A percentile compares a stretch with the other conserved stretches of the same genome.
phyloP scores from a whole-genome alignment of 441 rosid species.

The Corymbia calophylla region DNA sequence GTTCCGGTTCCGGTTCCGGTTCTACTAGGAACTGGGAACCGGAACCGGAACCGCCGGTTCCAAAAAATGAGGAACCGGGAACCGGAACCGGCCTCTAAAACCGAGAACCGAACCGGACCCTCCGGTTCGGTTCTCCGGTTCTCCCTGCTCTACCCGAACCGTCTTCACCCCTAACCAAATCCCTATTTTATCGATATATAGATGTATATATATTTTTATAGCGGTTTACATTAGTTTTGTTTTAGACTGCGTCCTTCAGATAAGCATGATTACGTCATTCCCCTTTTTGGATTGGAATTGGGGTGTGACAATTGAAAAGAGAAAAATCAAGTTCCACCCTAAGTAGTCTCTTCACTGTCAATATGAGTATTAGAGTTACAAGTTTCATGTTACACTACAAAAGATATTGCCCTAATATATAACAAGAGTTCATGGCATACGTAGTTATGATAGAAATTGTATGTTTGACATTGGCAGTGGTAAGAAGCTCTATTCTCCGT shows the following conservation, averaged over 20 bases:
- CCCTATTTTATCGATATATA: neutral
- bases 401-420: neutral
- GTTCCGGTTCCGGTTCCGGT: too few relatives aligned
- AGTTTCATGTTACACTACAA: neutral
- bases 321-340: neutral
- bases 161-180: too few relatives aligned
- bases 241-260: neutral
- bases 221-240: neutral
- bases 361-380: neutral
- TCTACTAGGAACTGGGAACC: too few relatives aligned
- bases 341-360: neutral
- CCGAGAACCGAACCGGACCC: too few relatives aligned
- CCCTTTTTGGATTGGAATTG: neutral
- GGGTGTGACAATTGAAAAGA: neutral
- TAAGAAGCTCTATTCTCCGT: neutral
- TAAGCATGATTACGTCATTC: neutral
- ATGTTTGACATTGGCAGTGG: neutral
- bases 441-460: neutral
- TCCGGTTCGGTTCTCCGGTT: too few relatives aligned
- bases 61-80: too few relatives aligned
- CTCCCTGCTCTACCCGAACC: too few relatives aligned
- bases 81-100: too few relatives aligned
- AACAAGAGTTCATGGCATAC: neutral
- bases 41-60: too few relatives aligned
- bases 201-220: neutral